These are phyloP conservation scores for Blastobotrys peoriensis DNA, from an alignment of 805 yeast species.

Conservation along the genomic window DNA sequence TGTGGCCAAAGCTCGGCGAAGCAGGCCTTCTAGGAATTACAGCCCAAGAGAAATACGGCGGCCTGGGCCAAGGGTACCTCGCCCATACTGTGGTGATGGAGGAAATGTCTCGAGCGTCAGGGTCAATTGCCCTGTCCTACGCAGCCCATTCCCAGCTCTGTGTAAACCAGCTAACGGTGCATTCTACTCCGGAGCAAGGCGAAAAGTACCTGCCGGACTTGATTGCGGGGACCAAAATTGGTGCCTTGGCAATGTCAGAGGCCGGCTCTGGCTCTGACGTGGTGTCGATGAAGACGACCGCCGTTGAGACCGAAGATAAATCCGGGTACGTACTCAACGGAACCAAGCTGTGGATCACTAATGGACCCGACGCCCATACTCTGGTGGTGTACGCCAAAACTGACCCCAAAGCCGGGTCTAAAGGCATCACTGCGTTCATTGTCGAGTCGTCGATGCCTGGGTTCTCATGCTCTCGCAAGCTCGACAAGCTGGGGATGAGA, in stretches of 20 bases:
- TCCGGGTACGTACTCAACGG: conserved; percentile 27
- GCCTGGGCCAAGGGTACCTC: conserved; percentile 26
- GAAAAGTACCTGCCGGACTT: conserved; percentile 27
- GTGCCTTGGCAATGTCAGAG: conserved; percentile 31
- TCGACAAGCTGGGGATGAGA: conserved; percentile 31
- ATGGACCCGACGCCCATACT: conserved; percentile 30
- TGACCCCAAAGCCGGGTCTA: conserved; percentile 26
- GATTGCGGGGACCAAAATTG: conserved; percentile 27
- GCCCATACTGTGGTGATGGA: conserved; percentile 31
- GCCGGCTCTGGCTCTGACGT: conserved; percentile 31
- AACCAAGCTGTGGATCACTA: conserved; percentile 31
- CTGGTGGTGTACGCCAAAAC: conserved; percentile 31
- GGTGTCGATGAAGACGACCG: conserved; percentile 29
- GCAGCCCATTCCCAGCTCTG: conserved; percentile 31
- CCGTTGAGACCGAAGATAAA: conserved; percentile 24
- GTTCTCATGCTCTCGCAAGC: conserved; percentile 27
- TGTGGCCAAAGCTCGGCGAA: conserved; percentile 29
- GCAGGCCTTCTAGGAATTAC: conserved; percentile 31
- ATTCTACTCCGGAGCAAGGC: conserved; percentile 23
- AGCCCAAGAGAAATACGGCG: conserved; percentile 28
- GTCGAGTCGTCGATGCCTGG: conserved; percentile 27
- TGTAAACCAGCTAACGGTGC: conserved; percentile 28
- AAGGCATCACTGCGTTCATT: conserved; percentile 29
- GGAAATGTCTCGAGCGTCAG: conserved; percentile 28
- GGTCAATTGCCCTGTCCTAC: conserved; percentile 29